Conservation (phyloP, 2,329 filamentous ascomycete genomes). For the Botryotinia calthae region DNA sequence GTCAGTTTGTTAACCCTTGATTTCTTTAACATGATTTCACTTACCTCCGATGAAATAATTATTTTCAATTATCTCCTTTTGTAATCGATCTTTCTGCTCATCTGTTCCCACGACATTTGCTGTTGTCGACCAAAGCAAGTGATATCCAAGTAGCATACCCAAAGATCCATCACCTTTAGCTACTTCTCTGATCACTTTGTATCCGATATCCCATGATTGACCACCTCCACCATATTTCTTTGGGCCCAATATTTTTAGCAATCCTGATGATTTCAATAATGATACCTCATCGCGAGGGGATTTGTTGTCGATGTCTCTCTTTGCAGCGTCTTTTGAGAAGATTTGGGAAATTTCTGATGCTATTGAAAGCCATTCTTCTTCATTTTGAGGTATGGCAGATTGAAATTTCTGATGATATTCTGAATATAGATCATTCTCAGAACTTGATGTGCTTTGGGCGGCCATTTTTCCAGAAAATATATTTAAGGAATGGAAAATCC, state of each 20-base stretch:
- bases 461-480: not conserved
- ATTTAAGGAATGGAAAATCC: not conserved
- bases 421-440: not conserved
- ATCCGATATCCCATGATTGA: conserved; percentile 54
- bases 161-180: conserved; percentile 64
- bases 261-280: conserved; percentile 50
- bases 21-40: not conserved
- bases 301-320: conserved; percentile 50
- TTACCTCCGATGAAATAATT: conserved; percentile 63
- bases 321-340: conserved; percentile 15
- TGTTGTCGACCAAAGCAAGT: conserved; percentile 61
- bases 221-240: conserved; percentile 52
- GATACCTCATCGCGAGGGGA: conserved; percentile 50
- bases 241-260: conserved; percentile 51
- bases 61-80: conserved; percentile 58
- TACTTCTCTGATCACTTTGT: conserved; percentile 59
- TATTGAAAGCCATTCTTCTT: conserved; percentile 13
- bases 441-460: not conserved
- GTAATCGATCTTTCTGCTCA: conserved; percentile 56
- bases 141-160: conserved; percentile 64
- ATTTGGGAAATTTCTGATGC: conserved; percentile 6
- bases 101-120: conserved; percentile 58
- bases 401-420: conserved; percentile 4
- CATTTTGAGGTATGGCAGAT: conserved; percentile 6
- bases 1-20: not conserved